phyloP scores from a whole-genome alignment of 345 rosid species.

The Salix suchowensis region DNA sequence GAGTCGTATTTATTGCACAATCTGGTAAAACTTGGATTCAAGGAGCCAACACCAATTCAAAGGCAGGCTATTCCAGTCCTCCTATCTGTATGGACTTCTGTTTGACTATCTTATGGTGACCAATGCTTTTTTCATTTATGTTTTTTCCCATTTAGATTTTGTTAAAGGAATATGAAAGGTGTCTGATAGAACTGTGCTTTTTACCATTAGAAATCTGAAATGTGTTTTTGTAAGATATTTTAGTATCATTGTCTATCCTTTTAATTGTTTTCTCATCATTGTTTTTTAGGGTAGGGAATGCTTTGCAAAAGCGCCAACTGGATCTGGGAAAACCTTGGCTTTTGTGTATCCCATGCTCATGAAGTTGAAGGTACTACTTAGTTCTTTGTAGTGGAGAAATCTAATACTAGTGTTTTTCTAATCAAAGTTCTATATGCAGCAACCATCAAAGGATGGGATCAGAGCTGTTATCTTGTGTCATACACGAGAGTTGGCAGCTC shows the following conservation, averaged over 20 bases:
- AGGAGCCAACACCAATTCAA: slow-evolving; percentile 96
- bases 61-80: slow-evolving; percentile 94
- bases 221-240: background rate
- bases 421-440: slow-evolving; percentile 32
- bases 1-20: slow-evolving; percentile 55
- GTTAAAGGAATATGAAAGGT: background rate
- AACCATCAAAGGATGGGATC: slow-evolving; percentile 57
- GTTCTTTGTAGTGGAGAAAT: background rate
- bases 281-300: slow-evolving; percentile 73
- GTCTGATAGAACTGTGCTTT: background rate
- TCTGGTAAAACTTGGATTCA: slow-evolving; percentile 72
- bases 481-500: slow-evolving; percentile 82
- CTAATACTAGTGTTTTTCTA: slow-evolving; percentile 17
- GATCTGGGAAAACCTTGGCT: slow-evolving; percentile 91
- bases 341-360: slow-evolving; percentile 90
- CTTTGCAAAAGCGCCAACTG: slow-evolving; percentile 97
- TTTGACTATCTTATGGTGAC: slow-evolving; percentile 12
- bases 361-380: slow-evolving; percentile 69
- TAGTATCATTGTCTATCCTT: background rate
- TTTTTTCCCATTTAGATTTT: background rate
- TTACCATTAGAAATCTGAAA: background rate
- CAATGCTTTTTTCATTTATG: background rate
- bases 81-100: slow-evolving; percentile 58
- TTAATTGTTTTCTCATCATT: slow-evolving; percentile 12
- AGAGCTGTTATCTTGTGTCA: slow-evolving; percentile 88